Conservation (phyloP, 164 flowering plant species). For the Umbellularia californica region DNA sequence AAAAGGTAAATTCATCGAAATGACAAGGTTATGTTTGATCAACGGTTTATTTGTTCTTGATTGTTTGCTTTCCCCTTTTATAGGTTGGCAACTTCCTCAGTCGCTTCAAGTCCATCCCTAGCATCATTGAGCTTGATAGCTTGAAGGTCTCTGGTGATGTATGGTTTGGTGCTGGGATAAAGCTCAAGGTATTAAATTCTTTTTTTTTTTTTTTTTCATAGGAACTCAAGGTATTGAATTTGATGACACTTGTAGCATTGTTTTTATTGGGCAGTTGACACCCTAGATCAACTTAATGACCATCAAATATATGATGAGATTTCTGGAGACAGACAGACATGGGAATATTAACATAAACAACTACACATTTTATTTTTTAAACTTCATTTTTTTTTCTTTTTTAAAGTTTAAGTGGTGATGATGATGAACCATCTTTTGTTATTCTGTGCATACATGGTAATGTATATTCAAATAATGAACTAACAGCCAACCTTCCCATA, state of each 20-base stretch:
- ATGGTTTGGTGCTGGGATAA: conserved; percentile 77
- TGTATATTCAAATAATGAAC: too few species aligned
- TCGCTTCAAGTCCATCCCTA: conserved; percentile 92
- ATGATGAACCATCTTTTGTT: too few species aligned
- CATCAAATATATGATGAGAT: not conserved
- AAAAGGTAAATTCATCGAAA: conserved; percentile 52
- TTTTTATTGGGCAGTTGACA: not conserved
- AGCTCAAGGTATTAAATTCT: conserved; percentile 62
- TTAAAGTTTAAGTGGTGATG: too few species aligned
- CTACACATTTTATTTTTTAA: too few species aligned
- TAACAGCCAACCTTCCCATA: too few species aligned
- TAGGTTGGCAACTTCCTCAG: conserved; percentile 76
- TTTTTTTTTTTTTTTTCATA: not conserved
- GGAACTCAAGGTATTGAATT: too few species aligned
- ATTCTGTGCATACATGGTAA: too few species aligned
- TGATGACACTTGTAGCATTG: too few species aligned
- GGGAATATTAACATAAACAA: not conserved
- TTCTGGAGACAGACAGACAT: not conserved
- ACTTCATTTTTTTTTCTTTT: too few species aligned
- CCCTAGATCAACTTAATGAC: not conserved
- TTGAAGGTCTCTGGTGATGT: conserved; percentile 94
- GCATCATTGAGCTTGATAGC: conserved; percentile 86
- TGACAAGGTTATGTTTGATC: conserved; percentile 3
- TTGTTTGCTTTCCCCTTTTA: not conserved
- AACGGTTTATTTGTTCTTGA: not conserved